A percentile compares a stretch with the other conserved stretches of the same genome.
phyloP scores from a whole-genome alignment of 73 alveolate species.

The Symbiodinium natans region DNA sequence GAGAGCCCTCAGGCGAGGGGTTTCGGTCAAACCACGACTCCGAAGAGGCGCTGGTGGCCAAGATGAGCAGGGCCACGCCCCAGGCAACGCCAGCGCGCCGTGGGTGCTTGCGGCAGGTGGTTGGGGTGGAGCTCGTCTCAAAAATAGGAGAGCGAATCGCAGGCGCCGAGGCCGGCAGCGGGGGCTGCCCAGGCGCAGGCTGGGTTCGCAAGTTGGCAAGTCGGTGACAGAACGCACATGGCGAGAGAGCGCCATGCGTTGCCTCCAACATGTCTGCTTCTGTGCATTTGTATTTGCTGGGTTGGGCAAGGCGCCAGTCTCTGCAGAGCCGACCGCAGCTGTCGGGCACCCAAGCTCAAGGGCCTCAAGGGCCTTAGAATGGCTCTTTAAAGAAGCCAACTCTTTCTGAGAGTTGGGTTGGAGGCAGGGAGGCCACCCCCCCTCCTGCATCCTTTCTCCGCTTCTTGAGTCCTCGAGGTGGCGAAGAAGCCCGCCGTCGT shows the following conservation, averaged over 20 bases:
- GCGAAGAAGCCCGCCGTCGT: background rate
- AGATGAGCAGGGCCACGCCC: background rate
- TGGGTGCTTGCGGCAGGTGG: background rate
- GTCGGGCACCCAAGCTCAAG: background rate
- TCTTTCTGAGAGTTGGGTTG: too few species aligned
- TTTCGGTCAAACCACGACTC: background rate
- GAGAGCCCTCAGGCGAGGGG: background rate
- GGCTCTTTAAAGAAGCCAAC: too few species aligned
- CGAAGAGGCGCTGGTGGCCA: slow-evolving; percentile 3
- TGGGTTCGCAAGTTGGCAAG: too few species aligned
- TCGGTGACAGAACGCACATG: background rate
- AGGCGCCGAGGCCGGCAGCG: background rate
- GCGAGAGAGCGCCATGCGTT: too few species aligned
- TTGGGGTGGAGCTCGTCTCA: background rate
- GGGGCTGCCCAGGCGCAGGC: background rate
- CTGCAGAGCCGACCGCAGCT: background rate
- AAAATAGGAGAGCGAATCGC: background rate
- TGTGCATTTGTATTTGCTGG: too few species aligned
- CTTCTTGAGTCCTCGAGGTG: too few species aligned
- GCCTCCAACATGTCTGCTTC: too few species aligned
- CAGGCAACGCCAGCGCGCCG: slow-evolving; percentile 22
- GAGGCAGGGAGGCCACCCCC: too few species aligned
- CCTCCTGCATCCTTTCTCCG: too few species aligned
- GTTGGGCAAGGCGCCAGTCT: background rate
- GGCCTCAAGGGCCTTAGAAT: too few species aligned